Base-by-base conservation (phyloP, 2,329 filamentous ascomycete species). In the Cladosporium sp. region DNA sequence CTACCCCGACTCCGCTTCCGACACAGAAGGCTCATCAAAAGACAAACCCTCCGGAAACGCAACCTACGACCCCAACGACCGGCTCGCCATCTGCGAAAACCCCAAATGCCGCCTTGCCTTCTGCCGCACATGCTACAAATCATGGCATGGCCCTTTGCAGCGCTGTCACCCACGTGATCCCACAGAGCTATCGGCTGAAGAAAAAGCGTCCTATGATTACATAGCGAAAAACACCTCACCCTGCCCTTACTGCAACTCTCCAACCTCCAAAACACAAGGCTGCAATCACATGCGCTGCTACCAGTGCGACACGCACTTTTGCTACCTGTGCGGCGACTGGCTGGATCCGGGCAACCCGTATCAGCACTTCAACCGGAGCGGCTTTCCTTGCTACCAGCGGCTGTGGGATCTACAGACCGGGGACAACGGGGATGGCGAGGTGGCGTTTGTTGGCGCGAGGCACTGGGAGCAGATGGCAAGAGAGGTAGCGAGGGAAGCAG, bases 281-380 rank as follows among this genome's bases (percentile, higher is more conserved):
- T 99, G 94, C 80, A 97, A 97, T 74, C 92, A 97, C 74, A 97
- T 97, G 92, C 89, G 88, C 51, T 97, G 93, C 75, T 90, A 88
- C 72, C 87, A 90, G 63, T 99, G 94, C 78, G 82, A 88, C 54
- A 89, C 90, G 2, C 93, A 97, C 73, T 97, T 97, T 72, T 99
- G 94, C 77, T 97, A 97, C 66, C 82, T 97, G 1, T 97, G 94
- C 70, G 88, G 88, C 0, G 82, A 86, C n/a, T 97, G 90, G 89
- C 81, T 99, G 42, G 83, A 88, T 58, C 84, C 89, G 0, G 80
- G 77, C 17, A 94, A 96, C 66, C 92, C 92, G 1, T 97, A 97
- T 70, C 77, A 82, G 57, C 94, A 99, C 73, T 99, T 92, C 77
- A 96, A 96, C 70, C 81, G 84, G 54, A 79, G 82, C 15, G 89